Evolutionary conservation across 257 asterid species (phyloP).

Genomic region (Capsicum rhomboideum): DNA sequence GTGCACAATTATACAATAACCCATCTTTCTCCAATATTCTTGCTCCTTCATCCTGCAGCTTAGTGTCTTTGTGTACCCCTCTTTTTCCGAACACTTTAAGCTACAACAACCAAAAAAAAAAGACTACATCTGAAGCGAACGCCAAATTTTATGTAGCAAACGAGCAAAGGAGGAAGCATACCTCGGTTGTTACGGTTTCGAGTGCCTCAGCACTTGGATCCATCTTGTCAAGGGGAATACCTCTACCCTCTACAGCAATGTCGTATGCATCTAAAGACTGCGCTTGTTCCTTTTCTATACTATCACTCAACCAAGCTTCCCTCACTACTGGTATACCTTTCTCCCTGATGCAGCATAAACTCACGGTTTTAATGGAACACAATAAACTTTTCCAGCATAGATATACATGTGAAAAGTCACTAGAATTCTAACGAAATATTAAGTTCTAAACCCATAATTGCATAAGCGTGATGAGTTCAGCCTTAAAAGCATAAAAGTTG

Average conservation of each 20-base stretch:
- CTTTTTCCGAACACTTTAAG: constrained; percentile 77
- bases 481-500: neutral
- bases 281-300: constrained; percentile 39
- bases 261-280: constrained; percentile 61
- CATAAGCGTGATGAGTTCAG: neutral
- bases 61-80: constrained; percentile 78
- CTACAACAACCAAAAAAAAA: constrained; percentile 16
- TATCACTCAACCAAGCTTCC: constrained; percentile 72
- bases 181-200: constrained; percentile 54
- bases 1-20: constrained; percentile 64
- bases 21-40: constrained; percentile 69
- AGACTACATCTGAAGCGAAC: neutral
- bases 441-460: neutral
- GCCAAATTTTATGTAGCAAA: neutral
- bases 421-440: too few relatives aligned
- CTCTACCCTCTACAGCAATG: constrained; percentile 46
- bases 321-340: constrained; percentile 57
- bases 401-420: too few relatives aligned
- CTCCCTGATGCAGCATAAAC: constrained; percentile 40
- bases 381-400: neutral
- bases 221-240: constrained; percentile 56
- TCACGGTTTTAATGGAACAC: neutral
- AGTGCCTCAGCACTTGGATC: constrained; percentile 61
- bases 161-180: neutral
- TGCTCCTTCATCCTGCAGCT: constrained; percentile 59